Percentiles rank a stretch among this genome's conserved stretches.
Evolutionary conservation across 2,329 filamentous ascomycete species (phyloP).

Genomic region (Diplocarpon rosae): DNA sequence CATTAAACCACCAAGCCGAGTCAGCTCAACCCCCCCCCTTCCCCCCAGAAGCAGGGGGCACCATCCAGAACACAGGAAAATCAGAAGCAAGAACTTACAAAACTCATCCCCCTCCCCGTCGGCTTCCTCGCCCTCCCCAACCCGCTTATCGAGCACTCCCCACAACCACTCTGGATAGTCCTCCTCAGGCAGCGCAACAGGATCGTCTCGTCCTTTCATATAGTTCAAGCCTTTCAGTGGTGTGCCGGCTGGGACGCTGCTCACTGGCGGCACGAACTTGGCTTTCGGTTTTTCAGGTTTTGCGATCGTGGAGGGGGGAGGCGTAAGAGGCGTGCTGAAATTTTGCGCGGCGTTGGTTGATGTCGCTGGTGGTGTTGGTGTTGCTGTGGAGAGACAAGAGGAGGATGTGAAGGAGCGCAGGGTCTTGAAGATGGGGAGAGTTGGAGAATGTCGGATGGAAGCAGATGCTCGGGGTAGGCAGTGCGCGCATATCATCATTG

Average conservation of each 20-base stretch:
- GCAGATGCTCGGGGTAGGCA: slow-evolving; percentile 38
- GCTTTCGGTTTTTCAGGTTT: slow-evolving; percentile 6
- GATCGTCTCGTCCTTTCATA: slow-evolving; percentile 61
- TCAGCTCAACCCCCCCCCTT: too few species aligned
- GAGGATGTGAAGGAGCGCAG: slow-evolving; percentile 8
- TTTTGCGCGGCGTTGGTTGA: slow-evolving; percentile 24
- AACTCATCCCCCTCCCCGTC: slow-evolving; percentile 61
- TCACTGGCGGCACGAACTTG: slow-evolving; percentile 14
- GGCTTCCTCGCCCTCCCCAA: slow-evolving; percentile 40
- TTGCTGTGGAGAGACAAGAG: slow-evolving; percentile 5
- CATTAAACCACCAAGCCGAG: too few species aligned
- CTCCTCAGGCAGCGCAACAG: slow-evolving; percentile 60
- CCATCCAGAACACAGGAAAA: too few species aligned
- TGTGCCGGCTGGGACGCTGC: slow-evolving; percentile 46
- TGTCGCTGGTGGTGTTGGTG: slow-evolving; percentile 15
- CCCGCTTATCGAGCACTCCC: slow-evolving; percentile 51
- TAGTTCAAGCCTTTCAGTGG: slow-evolving; percentile 66
- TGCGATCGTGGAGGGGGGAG: slow-evolving; percentile 4
- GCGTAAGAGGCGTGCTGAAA: slow-evolving; percentile 26
- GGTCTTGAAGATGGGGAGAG: slow-evolving; percentile 4
- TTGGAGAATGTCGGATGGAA: not conserved
- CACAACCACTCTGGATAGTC: slow-evolving; percentile 78
- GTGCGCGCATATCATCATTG: slow-evolving; percentile 29
- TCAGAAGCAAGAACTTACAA: slow-evolving; percentile 44
- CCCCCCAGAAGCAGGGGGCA: too few species aligned